Percentiles rank a stretch among this genome's conserved stretches.
Conservation (phyloP, 306 rosid genomes). For the Calophaca sinica region DNA sequence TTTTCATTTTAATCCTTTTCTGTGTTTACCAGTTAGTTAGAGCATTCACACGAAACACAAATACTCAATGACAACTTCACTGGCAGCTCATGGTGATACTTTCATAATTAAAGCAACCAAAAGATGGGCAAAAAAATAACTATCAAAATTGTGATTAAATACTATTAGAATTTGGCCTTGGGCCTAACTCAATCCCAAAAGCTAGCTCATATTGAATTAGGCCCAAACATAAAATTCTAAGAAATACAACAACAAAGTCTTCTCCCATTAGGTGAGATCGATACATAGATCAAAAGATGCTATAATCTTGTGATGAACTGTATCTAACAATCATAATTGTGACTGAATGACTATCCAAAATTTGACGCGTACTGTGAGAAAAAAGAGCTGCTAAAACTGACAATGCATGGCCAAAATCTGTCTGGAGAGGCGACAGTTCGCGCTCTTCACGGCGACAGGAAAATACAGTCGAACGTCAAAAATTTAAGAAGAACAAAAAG, state of each 20-base stretch:
- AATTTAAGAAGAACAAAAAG: too few relatives aligned
- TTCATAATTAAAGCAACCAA: conserved; percentile 10
- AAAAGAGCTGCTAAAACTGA: neutral
- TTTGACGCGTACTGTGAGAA: neutral
- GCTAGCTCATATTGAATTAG: too few relatives aligned
- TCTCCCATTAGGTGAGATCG: neutral
- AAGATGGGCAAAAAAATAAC: neutral
- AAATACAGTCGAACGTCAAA: too few relatives aligned
- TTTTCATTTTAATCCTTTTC: neutral
- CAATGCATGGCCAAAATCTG: conserved; percentile 45
- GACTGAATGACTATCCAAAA: conserved; percentile 35
- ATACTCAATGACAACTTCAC: conserved; percentile 10
- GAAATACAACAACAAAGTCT: neutral
- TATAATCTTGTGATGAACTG: neutral
- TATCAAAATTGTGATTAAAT: conserved; percentile 44
- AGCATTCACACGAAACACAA: neutral
- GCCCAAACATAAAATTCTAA: too few relatives aligned
- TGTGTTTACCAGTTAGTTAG: conserved; percentile 3
- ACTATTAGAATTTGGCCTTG: too few relatives aligned
- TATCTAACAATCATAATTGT: neutral
- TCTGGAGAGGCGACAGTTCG: conserved; percentile 57
- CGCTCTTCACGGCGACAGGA: conserved; percentile 60
- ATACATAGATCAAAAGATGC: neutral
- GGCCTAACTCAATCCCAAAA: too few relatives aligned
- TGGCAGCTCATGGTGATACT: neutral